Evolutionary conservation across 495 filamentous ascomycete genomes (phyloP).

Genomic region (Rostrohypoxylon terebratum): DNA sequence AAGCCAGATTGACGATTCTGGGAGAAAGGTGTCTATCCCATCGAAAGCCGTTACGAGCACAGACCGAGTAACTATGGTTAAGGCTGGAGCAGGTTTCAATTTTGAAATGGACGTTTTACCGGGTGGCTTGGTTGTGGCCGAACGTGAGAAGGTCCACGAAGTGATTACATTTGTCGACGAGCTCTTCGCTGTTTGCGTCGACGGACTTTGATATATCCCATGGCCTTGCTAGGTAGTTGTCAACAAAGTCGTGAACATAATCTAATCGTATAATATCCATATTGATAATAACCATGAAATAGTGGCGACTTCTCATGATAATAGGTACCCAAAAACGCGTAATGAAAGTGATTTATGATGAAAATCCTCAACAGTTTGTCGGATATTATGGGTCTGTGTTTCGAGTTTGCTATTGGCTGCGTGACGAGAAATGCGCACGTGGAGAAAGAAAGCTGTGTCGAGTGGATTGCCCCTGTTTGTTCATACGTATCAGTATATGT

Average conservation of each 20-base stretch:
- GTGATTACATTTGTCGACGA: constrained; percentile 57
- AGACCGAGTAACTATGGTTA: constrained; percentile 38
- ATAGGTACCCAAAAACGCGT: neutral
- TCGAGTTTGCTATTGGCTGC: neutral
- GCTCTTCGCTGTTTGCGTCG: constrained; percentile 51
- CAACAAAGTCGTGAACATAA: neutral
- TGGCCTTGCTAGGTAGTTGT: neutral
- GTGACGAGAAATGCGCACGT: constrained; percentile 36
- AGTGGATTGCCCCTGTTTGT: constrained; percentile 40
- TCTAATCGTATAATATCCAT: neutral
- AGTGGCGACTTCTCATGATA: neutral
- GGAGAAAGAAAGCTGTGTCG: constrained; percentile 27
- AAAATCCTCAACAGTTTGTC: neutral
- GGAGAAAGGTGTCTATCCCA: constrained; percentile 5
- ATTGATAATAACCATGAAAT: neutral
- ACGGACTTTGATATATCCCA: constrained; percentile 28
- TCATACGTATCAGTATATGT: constrained; percentile 22
- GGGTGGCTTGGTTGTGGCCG: constrained; percentile 33
- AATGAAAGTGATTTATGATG: neutral
- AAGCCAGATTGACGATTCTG: constrained; percentile 37
- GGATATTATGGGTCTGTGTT: neutral
- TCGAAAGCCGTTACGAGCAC: constrained; percentile 9
- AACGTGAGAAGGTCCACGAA: constrained; percentile 44
- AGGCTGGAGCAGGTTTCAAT: constrained; percentile 27
- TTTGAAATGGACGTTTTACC: constrained; percentile 34